Evolutionary conservation across 352 stramenopile species (phyloP), one percentile per base, ranked within the genome.

Genomic region (Lagenidium sp.): DNA sequence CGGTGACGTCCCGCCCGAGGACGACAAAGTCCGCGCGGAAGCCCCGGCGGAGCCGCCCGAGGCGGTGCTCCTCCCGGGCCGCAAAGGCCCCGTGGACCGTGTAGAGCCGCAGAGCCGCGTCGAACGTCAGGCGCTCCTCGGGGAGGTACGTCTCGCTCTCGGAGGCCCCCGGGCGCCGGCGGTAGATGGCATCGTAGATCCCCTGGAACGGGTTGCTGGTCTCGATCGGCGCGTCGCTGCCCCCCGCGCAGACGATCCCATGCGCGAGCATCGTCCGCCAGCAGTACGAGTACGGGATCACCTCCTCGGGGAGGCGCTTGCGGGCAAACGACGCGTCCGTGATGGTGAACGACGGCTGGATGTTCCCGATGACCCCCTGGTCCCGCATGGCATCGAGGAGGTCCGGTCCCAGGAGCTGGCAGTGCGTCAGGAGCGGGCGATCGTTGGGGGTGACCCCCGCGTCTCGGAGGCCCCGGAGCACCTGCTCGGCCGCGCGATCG

Each of bases 341-440:
- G 44, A 92, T 77, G 5, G 82, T 75, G 41, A 95, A 95, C 6
- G 81, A 93, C 18, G 82, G 82, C 50, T 95, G 82, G 39, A 95
- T 85, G 53, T 95, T 88, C 32, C 59, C 82, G 18, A 95, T 90
- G 28, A 92, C 81, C 4, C 81, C 79, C 38, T 83, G 69, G 0
- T 66, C 50, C 15, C 54, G 57, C 84, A 95, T 95, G 22, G 73
- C 44, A 5, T 47, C 25, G 20, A 95, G 71, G 16, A 93, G 38
- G 26, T 94, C 75, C 31, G 61, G 52, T 4, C 72, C 71, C 10
- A 95, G 55, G 37, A 95, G 85, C 57, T 96, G 85, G 47, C 83
- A 95, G 44, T 96, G 85, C 22, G 85, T 96, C 30, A 96, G 64
- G 49, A 95, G 84, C 0, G 83, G 75, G n/a, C 83, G 69, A 32